phyloP scores from a whole-genome alignment of 1,139 yeast genomes.

The Candida buenavistaensis region DNA sequence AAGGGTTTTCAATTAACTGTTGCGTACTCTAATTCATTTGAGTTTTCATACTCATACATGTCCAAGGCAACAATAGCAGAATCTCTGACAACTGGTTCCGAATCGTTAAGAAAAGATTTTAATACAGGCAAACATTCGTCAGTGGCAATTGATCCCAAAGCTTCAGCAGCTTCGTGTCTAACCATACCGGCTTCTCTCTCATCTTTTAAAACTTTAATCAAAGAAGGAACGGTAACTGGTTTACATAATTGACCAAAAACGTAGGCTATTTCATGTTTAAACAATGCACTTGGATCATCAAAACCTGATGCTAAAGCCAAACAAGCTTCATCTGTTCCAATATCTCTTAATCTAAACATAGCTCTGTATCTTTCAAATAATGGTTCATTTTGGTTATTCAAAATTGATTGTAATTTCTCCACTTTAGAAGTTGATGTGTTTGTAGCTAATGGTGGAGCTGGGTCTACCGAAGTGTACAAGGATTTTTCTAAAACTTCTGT shows the following conservation, averaged over 20 bases:
- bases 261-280: slow-evolving; percentile 97
- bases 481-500: slow-evolving; percentile 74
- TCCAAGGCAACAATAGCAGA: slow-evolving; percentile 96
- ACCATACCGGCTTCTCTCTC: slow-evolving; percentile 94
- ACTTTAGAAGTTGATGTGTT: slow-evolving; percentile 53
- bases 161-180: slow-evolving; percentile 99
- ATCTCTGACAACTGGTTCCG: slow-evolving; percentile 89
- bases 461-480: slow-evolving; percentile 85
- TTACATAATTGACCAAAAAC: slow-evolving; percentile 97
- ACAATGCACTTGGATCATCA: slow-evolving; percentile 85
- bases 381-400: slow-evolving; percentile 76
- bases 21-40: slow-evolving; percentile 81
- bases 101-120: slow-evolving; percentile 73
- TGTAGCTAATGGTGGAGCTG: slow-evolving; percentile 92
- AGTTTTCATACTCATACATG: slow-evolving; percentile 95
- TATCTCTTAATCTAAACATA: slow-evolving; percentile 95
- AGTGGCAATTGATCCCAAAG: slow-evolving; percentile 95
- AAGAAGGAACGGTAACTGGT: slow-evolving; percentile 88
- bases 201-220: slow-evolving; percentile 77
- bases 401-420: slow-evolving; percentile 60
- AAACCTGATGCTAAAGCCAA: slow-evolving; percentile 90
- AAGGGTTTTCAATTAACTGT: slow-evolving; percentile 22
- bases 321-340: slow-evolving; percentile 91
- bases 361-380: slow-evolving; percentile 96
- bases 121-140: slow-evolving; percentile 91